Percentiles rank a stretch among this genome's conserved stretches.
These are phyloP conservation scores for Oryza meridionalis DNA, from an alignment of 176 grass and related monocot species.

Conservation along the genomic window DNA sequence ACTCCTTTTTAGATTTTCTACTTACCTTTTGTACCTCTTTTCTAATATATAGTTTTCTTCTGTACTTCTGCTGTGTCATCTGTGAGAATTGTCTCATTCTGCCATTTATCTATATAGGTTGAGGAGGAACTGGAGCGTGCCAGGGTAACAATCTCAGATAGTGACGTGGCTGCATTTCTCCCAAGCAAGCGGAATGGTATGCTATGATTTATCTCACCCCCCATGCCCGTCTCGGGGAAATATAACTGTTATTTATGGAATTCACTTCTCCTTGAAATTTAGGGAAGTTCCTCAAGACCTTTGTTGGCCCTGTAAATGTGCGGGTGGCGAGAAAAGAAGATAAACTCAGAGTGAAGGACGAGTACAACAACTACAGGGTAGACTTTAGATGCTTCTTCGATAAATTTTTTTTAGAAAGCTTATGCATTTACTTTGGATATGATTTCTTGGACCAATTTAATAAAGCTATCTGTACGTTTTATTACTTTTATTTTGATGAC, in stretches of 20 bases:
- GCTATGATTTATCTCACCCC: neutral
- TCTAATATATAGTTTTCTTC: neutral
- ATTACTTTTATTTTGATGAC: neutral
- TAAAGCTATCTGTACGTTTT: neutral
- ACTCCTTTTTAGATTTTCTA: neutral
- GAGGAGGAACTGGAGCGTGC: constrained; percentile 86
- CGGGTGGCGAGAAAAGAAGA: constrained; percentile 77
- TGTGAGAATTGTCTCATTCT: neutral
- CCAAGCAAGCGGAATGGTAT: constrained; percentile 77
- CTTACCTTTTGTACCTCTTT: neutral
- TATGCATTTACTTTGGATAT: neutral
- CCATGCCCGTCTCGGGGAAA: neutral
- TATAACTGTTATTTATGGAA: constrained; percentile 25
- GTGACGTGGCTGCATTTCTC: constrained; percentile 74
- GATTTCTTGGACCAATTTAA: neutral
- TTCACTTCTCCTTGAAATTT: neutral
- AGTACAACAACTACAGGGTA: constrained; percentile 98
- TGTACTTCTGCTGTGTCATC: neutral
- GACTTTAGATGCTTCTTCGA: constrained; percentile 6
- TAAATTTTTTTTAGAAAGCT: neutral
- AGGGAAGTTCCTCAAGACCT: constrained; percentile 90
- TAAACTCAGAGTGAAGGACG: constrained; percentile 91
- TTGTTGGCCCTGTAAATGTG: constrained; percentile 92
- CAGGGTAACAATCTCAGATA: constrained; percentile 68
- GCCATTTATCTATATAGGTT: constrained; percentile 50